Evolutionary conservation across 2,329 filamentous ascomycete genomes (phyloP).

Genomic region (Fusarium incarnatum): DNA sequence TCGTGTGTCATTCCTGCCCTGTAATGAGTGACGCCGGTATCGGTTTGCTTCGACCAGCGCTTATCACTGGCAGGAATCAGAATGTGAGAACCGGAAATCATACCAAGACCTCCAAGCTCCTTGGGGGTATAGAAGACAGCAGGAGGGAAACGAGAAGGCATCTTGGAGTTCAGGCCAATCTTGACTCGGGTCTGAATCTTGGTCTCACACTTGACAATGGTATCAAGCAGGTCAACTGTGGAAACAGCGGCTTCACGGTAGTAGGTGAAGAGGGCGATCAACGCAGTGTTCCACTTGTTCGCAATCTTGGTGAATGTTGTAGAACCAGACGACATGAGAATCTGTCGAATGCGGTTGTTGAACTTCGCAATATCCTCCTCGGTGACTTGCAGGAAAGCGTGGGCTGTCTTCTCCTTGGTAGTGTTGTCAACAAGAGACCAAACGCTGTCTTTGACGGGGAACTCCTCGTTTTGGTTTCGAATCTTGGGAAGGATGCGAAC

Average conservation of each 20-base stretch:
- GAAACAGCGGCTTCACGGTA: conserved; percentile 98
- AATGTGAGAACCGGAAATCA: conserved; percentile 99
- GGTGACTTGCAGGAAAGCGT: conserved; percentile 97
- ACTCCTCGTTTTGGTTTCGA: conserved; percentile 94
- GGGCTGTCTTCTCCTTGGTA: conserved; percentile 95
- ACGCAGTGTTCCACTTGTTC: conserved; percentile 99
- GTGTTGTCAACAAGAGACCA: conserved; percentile 98
- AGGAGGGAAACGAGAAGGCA: conserved; percentile 98
- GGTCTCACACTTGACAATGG: conserved; percentile 99
- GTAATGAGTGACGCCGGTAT: conserved; percentile 96
- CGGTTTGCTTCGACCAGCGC: conserved; percentile 97
- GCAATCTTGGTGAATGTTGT: conserved; percentile 99
- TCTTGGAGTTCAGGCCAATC: conserved; percentile 98
- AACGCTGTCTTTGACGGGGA: conserved; percentile 96
- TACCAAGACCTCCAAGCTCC: conserved; percentile 94
- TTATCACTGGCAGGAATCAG: conserved; percentile 97
- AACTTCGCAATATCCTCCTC: conserved; percentile 99
- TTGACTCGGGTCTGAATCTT: conserved; percentile 99
- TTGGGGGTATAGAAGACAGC: conserved; percentile 99
- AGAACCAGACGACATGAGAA: conserved; percentile 98
- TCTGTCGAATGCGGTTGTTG: conserved; percentile 98
- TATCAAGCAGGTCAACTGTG: conserved; percentile 92
- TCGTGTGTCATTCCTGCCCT: conserved; percentile 98
- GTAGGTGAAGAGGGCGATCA: conserved; percentile 98
- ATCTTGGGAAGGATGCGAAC: conserved; percentile 96